Conservation (phyloP, 345 rosid genomes). For the Leavenworthia alabamica region DNA sequence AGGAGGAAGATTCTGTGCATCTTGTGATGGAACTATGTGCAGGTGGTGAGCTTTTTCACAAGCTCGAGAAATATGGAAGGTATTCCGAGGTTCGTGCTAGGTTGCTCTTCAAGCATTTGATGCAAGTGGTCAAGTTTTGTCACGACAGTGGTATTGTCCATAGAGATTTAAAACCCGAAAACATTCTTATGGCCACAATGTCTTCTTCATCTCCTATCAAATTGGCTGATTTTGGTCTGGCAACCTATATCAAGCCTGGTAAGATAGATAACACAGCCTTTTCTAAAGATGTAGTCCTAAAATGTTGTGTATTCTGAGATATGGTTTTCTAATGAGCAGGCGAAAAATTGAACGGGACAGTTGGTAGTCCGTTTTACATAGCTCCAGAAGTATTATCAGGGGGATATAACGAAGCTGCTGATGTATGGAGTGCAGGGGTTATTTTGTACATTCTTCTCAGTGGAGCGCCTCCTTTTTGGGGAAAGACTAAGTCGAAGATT, state of each 20-base stretch:
- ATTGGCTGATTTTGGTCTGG: slow-evolving; percentile 72
- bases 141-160: slow-evolving; percentile 69
- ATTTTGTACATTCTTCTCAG: slow-evolving; percentile 60
- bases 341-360: slow-evolving; percentile 51
- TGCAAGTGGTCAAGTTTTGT: slow-evolving; percentile 65
- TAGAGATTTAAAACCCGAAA: slow-evolving; percentile 65
- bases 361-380: slow-evolving; percentile 70
- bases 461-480: slow-evolving; percentile 74
- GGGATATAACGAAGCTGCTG: slow-evolving; percentile 67
- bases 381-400: slow-evolving; percentile 71
- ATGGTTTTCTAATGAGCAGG: slow-evolving; percentile 43
- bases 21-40: slow-evolving; percentile 67
- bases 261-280: slow-evolving; percentile 12
- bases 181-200: slow-evolving; percentile 54
- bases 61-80: slow-evolving; percentile 54
- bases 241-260: slow-evolving; percentile 61
- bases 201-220: slow-evolving; percentile 58
- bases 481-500: slow-evolving; percentile 72
- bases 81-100: slow-evolving; percentile 50
- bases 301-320: slow-evolving; percentile 3
- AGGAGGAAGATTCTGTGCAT: slow-evolving; percentile 58
- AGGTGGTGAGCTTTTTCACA: slow-evolving; percentile 66
- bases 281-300: neutral
- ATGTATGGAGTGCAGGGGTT: slow-evolving; percentile 80
- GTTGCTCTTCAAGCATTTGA: slow-evolving; percentile 49